Percentiles rank a stretch among this genome's conserved stretches.
These are phyloP conservation scores for Barnettozyma populi DNA, from an alignment of 805 yeast genomes.

Conservation along the genomic window DNA sequence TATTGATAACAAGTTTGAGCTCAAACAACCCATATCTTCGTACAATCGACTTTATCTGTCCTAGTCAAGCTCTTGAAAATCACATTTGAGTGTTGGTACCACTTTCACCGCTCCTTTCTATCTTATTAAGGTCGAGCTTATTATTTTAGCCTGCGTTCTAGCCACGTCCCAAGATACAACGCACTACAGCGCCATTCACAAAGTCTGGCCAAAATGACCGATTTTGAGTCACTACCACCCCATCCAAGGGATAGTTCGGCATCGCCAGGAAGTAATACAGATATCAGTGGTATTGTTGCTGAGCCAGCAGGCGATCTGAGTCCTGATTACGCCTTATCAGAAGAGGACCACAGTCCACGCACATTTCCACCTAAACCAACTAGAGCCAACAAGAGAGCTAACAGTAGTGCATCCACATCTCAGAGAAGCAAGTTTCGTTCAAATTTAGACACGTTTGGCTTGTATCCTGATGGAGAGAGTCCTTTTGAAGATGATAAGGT, in stretches of 20 bases:
- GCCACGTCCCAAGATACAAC: neutral
- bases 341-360: conserved; percentile 5
- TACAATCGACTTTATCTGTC: neutral
- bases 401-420: conserved; percentile 15
- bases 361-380: conserved; percentile 3
- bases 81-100: neutral
- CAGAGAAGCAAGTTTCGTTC: conserved; percentile 23
- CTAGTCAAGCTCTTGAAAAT: neutral
- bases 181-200: too few species aligned
- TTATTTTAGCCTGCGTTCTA: neutral
- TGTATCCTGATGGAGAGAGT: neutral
- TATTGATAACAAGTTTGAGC: neutral
- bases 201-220: neutral
- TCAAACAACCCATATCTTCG: neutral
- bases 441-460: conserved; percentile 11
- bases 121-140: neutral
- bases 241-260: neutral
- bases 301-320: neutral
- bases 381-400: conserved; percentile 21
- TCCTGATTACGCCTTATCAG: neutral
- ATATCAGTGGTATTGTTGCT: neutral
- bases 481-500: conserved; percentile 1
- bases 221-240: neutral
- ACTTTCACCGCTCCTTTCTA: neutral
- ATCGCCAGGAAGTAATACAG: neutral